phyloP scores from a whole-genome alignment of 805 yeast species.

The Sugiyamaella americana region DNA sequence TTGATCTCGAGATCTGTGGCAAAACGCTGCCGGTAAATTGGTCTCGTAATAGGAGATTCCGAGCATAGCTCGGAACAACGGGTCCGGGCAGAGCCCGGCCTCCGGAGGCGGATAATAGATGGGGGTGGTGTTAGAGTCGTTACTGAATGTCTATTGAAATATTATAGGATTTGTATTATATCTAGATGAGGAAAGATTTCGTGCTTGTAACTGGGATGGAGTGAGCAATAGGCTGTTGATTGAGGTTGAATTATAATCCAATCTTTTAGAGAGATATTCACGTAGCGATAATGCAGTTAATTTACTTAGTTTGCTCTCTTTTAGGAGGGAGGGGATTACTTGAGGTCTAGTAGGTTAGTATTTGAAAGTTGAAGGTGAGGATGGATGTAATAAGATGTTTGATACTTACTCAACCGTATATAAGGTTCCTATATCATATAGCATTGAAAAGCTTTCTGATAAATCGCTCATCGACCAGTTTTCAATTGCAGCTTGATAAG shows the following conservation, averaged over 20 bases:
- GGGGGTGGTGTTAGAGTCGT: too few species aligned
- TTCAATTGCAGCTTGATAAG: constrained; percentile 63
- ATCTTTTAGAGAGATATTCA: constrained; percentile 60
- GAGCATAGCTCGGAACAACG: too few species aligned
- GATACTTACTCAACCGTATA: constrained; percentile 60
- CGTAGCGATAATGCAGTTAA: constrained; percentile 40
- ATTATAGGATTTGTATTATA: not conserved
- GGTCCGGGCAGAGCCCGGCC: too few species aligned
- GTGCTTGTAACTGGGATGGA: not conserved
- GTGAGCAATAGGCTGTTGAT: constrained; percentile 22
- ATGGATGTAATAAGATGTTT: not conserved
- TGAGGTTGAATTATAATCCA: constrained; percentile 58
- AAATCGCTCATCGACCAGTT: constrained; percentile 60
- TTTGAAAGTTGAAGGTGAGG: not conserved
- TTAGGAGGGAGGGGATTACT: constrained; percentile 65
- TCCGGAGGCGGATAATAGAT: too few species aligned
- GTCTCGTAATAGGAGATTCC: too few species aligned
- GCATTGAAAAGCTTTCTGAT: constrained; percentile 56
- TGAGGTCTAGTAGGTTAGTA: constrained; percentile 42
- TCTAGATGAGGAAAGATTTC: not conserved
- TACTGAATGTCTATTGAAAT: not conserved
- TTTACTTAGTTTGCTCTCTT: constrained; percentile 70
- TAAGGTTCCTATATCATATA: constrained; percentile 77
- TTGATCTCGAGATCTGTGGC: too few species aligned
- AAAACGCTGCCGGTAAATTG: too few species aligned